phyloP scores from a whole-genome alignment of 371 early-diverging fungal species.

The Apophysomyces trapeziformis region DNA sequence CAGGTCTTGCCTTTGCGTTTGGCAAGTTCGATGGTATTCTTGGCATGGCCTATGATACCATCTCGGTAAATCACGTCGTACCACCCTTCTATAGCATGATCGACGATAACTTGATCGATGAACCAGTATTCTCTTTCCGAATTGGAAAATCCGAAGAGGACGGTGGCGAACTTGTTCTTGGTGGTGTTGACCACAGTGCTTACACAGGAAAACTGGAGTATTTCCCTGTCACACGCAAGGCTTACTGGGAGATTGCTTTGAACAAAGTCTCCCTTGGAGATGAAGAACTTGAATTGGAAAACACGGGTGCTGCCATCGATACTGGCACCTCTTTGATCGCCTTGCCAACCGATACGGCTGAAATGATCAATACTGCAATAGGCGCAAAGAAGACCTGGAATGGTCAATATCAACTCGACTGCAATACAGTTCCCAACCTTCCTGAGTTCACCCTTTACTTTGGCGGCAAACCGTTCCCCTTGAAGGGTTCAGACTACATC shows the following conservation, averaged over 20 bases:
- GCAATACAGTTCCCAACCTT: constrained; percentile 60
- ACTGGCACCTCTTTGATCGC: constrained; percentile 84
- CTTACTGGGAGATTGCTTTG: constrained; percentile 93
- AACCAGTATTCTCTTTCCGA: constrained; percentile 85
- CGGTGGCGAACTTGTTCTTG: constrained; percentile 88
- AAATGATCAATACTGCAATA: constrained; percentile 79
- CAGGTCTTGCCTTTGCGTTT: constrained; percentile 85
- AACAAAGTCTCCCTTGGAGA: constrained; percentile 72
- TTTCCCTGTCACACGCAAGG: constrained; percentile 84
- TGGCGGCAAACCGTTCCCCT: constrained; percentile 64
- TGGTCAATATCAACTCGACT: constrained; percentile 87
- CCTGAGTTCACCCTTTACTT: constrained; percentile 81
- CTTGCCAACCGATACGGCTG: constrained; percentile 73
- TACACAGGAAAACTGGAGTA: constrained; percentile 75
- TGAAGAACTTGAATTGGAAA: constrained; percentile 56
- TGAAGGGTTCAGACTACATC: constrained; percentile 70
- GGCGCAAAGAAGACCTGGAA: constrained; percentile 87
- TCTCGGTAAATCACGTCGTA: constrained; percentile 82
- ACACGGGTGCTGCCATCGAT: constrained; percentile 76
- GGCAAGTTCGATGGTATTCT: constrained; percentile 94
- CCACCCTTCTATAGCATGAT: constrained; percentile 96
- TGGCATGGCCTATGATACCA: constrained; percentile 88
- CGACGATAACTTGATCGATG: constrained; percentile 69
- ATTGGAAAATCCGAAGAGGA: constrained; percentile 40
- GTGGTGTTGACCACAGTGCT: constrained; percentile 73